Base-by-base conservation (phyloP, 225 moss, liverwort and hornwort species). In the Sphagnum tenellum region DNA sequence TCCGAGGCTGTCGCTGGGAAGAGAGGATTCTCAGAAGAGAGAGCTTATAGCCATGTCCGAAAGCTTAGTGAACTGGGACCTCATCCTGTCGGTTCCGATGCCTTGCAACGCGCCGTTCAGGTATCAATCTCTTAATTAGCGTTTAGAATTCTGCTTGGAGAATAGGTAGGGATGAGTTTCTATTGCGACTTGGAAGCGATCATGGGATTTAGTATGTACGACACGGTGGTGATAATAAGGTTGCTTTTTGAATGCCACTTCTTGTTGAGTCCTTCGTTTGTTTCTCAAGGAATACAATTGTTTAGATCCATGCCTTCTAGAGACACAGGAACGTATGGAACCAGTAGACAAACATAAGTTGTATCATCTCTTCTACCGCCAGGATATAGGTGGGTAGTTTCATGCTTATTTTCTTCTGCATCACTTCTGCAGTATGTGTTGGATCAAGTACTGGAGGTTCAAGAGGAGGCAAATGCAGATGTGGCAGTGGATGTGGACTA, bases 401-500 rank as follows among this genome's bases (percentile, higher is more conserved):
- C 29, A 29, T 29, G 29, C 29, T 29, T 50, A 9, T 52, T 69
- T 45, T 48, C 47, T 10, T 10, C 49, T 6, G 54, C 44, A 44
- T 57, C 29, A 29, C 1, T 29, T 59, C 59, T 74, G 70, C 88
- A 94, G 92, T 92, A 92, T 52, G 96, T 98, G 63, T 77, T 81
- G 70, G 74, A 85, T 4, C 82, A 92, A 77, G 67, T 79, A 49
- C 68, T 77, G 11, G 79, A 88, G 73, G 68, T 84, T 57, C 86
- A 90, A 76, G 82, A 87, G 57, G 68, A 70, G 57, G 81, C 90
- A 9, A 79, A 90, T 71, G 63, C 56, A 61, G 82, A 84, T 61
- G 88, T 76, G 54, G 82, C 86, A 50, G 81, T 98, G 66, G 98
- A 93, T 71, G 78, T 98, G 2, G 93, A 93, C 76, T 67, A 82